A percentile compares a stretch with the other conserved stretches of the same genome.
These are phyloP conservation scores for Sequoiadendron giganteum DNA, from an alignment of 75 land plant genomes.

Conservation along the genomic window DNA sequence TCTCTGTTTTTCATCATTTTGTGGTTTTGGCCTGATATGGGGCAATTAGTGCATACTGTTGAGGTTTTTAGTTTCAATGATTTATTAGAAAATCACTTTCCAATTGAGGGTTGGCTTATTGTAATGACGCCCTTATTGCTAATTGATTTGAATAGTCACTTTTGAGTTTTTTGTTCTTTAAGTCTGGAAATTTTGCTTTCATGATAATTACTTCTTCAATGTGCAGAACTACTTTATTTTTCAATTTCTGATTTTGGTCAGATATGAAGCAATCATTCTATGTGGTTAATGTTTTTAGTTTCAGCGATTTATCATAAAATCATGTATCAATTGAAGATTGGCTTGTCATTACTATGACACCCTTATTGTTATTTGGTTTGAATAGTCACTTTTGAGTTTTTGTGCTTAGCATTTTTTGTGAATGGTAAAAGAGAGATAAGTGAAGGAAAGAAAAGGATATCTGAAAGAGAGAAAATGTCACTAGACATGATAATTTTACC, in stretches of 20 bases:
- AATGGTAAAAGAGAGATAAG: background rate
- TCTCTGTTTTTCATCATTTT: no score
- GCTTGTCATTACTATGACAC: background rate
- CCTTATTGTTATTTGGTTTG: background rate
- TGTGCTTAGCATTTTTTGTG: background rate
- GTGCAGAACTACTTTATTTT: no score
- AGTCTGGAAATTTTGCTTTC: no score
- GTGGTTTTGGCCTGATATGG: no score
- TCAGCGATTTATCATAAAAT: background rate
- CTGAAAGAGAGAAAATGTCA: no score
- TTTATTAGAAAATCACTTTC: no score
- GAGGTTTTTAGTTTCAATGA: no score
- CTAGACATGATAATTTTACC: background rate
- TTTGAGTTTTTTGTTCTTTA: no score
- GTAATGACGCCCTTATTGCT: background rate
- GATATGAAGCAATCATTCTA: background rate
- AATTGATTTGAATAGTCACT: background rate
- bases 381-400: background rate
- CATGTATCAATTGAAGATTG: background rate
- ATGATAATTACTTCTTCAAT: no score
- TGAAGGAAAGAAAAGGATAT: background rate
- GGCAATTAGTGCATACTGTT: no score
- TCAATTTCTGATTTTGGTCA: no score
- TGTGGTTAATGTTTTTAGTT: background rate
- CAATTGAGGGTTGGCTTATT: background rate